Conservation (phyloP, 768 basidiomycete genomes). For the Suillus subalutaceus region DNA sequence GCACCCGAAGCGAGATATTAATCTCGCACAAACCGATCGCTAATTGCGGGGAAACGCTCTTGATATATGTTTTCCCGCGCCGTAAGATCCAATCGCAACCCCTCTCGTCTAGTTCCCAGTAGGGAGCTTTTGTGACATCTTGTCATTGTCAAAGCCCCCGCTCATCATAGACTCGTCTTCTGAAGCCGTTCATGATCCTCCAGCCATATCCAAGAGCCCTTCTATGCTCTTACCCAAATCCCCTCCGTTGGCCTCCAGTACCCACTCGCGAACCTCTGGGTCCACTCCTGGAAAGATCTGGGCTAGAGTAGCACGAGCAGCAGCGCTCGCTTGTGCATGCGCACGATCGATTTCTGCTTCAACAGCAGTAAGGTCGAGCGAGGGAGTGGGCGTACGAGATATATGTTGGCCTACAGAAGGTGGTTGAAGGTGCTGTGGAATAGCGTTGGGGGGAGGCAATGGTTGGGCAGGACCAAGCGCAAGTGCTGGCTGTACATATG, state of each 20-base stretch:
- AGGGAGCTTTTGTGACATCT: background rate
- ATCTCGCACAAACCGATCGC: background rate
- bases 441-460: constrained; percentile 18
- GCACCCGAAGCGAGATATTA: background rate
- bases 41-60: constrained; percentile 2
- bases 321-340: constrained; percentile 70
- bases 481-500: constrained; percentile 51
- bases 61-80: constrained; percentile 1
- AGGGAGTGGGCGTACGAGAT: constrained; percentile 72
- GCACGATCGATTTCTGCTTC: constrained; percentile 80
- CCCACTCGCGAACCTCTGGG: constrained; percentile 82
- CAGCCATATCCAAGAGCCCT: constrained; percentile 70
- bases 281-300: constrained; percentile 92
- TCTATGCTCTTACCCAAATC: constrained; percentile 93
- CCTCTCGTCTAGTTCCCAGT: background rate
- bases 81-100: background rate
- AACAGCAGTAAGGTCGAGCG: constrained; percentile 67
- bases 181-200: constrained; percentile 1
- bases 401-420: constrained; percentile 55
- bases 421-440: constrained; percentile 36
- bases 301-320: constrained; percentile 72
- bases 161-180: background rate
- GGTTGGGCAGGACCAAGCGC: constrained; percentile 53
- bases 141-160: background rate
- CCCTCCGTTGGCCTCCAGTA: constrained; percentile 86